These are phyloP conservation scores for Lachancea nothofagi DNA, from an alignment of 805 yeast species.

Conservation along the genomic window DNA sequence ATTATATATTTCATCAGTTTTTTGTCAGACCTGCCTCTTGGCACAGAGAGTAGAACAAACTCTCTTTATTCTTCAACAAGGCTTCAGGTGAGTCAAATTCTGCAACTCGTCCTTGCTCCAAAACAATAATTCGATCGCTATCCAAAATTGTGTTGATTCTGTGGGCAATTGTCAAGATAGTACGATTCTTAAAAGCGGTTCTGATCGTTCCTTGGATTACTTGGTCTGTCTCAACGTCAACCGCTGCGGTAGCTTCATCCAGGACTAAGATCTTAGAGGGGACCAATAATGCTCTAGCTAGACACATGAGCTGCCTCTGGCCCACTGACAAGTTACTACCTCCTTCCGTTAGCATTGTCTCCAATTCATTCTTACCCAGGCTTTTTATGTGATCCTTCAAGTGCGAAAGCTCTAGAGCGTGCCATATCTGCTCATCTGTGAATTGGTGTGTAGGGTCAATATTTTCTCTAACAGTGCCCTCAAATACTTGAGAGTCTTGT, in stretches of 20 bases:
- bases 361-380: slow-evolving; percentile 52
- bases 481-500: slow-evolving; percentile 88
- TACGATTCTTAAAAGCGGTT: slow-evolving; percentile 65
- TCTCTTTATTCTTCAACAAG: slow-evolving; percentile 57
- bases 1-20: slow-evolving; percentile 3
- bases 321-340: slow-evolving; percentile 72
- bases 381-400: slow-evolving; percentile 56
- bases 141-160: slow-evolving; percentile 78
- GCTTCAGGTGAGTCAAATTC: slow-evolving; percentile 71
- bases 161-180: slow-evolving; percentile 81
- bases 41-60: slow-evolving; percentile 75
- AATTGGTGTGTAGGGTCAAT: slow-evolving; percentile 72
- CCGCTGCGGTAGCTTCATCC: slow-evolving; percentile 89
- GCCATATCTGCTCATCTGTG: slow-evolving; percentile 79
- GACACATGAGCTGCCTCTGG: slow-evolving; percentile 74
- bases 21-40: slow-evolving; percentile 64
- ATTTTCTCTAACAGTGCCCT: slow-evolving; percentile 79
- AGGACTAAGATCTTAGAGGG: slow-evolving; percentile 59
- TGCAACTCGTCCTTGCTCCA: slow-evolving; percentile 68
- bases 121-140: slow-evolving; percentile 68
- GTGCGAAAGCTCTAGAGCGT: slow-evolving; percentile 71
- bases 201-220: slow-evolving; percentile 75
- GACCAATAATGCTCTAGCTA: slow-evolving; percentile 70
- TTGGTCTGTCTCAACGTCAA: slow-evolving; percentile 78
- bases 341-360: slow-evolving; percentile 56